These are phyloP conservation scores for Populus hybrid DNA, from an alignment of 441 rosid genomes.

Conservation along the genomic window DNA sequence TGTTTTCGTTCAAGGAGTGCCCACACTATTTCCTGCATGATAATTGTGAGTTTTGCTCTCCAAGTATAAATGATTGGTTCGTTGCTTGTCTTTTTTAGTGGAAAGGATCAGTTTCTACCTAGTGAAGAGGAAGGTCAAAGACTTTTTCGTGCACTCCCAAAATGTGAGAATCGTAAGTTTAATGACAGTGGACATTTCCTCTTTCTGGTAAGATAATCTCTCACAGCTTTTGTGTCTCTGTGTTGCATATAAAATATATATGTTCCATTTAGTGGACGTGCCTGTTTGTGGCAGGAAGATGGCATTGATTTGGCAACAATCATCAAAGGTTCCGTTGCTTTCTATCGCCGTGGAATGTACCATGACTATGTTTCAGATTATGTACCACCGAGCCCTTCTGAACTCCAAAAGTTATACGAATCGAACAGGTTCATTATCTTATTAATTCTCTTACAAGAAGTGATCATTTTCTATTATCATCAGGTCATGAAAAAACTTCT, in stretches of 20 bases:
- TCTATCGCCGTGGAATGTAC: conserved; percentile 65
- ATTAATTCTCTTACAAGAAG: not conserved
- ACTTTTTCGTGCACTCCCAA: conserved; percentile 40
- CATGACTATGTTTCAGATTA: conserved; percentile 63
- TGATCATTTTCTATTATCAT: not conserved
- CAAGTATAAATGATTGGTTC: not conserved
- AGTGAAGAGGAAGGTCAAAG: conserved; percentile 65
- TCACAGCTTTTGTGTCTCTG: not conserved
- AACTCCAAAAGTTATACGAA: conserved; percentile 44
- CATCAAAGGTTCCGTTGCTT: conserved; percentile 54
- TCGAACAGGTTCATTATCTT: conserved; percentile 40
- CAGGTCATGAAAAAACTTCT: not conserved
- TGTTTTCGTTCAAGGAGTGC: not conserved
- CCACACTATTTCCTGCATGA: not conserved
- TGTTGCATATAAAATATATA: not conserved
- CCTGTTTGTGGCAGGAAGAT: conserved; percentile 54
- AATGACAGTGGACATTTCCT: conserved; percentile 65
- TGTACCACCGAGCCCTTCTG: conserved; percentile 59
- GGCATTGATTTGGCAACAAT: conserved; percentile 59
- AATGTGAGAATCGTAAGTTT: conserved; percentile 57
- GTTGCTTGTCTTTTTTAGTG: conserved; percentile 37
- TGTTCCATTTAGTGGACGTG: conserved; percentile 14
- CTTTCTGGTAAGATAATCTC: conserved; percentile 54
- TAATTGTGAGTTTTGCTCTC: not conserved
- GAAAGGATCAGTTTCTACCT: conserved; percentile 72